Evolutionary conservation across 257 asterid species (phyloP).

Genomic region (Nicotiana benthamiana): DNA sequence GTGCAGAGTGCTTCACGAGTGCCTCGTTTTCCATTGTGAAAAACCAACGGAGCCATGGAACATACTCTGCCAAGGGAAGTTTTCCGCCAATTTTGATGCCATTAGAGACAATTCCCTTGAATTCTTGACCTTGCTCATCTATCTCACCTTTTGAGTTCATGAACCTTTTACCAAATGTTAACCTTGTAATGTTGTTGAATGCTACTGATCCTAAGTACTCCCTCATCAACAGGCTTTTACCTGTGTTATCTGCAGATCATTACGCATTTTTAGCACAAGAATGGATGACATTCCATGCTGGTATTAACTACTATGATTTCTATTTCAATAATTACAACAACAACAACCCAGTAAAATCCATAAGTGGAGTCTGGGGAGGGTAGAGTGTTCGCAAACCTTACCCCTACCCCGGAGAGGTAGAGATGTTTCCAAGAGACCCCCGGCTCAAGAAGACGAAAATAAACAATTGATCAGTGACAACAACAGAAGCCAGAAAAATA

Average conservation of each 20-base stretch:
- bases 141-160: conserved; percentile 48
- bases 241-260: conserved; percentile 33
- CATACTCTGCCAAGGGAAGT: conserved; percentile 50
- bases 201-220: conserved; percentile 67
- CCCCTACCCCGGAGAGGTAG: no score
- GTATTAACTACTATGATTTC: not conserved
- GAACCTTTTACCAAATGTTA: conserved; percentile 75
- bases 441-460: no score
- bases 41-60: conserved; percentile 61
- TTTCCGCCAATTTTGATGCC: conserved; percentile 50
- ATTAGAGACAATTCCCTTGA: conserved; percentile 52
- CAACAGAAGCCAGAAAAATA: no score
- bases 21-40: conserved; percentile 43
- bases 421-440: no score
- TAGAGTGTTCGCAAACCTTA: no score
- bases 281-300: not conserved
- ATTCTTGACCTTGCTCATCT: conserved; percentile 66
- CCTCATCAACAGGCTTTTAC: conserved; percentile 52
- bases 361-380: no score
- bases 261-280: not conserved
- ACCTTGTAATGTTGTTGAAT: conserved; percentile 75
- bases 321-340: not conserved
- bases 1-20: conserved; percentile 39
- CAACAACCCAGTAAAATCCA: no score
- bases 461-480: no score